Percentiles rank a stretch among this genome's conserved stretches.
Conservation (phyloP, 1,284 basidiomycete genomes). For the Cryptococcus deneoformans region DNA sequence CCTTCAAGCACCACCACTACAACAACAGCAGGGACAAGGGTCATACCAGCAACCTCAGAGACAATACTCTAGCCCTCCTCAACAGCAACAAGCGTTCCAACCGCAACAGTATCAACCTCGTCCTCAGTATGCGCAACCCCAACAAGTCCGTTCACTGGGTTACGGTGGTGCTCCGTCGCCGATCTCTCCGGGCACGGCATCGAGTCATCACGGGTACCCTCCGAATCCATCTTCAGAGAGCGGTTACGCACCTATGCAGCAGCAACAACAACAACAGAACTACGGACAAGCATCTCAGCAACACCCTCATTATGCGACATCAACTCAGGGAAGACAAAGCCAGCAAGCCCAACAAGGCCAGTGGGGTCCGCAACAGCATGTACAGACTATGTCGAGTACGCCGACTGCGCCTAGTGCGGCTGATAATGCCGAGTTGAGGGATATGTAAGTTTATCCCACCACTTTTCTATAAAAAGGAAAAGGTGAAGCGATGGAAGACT, state of each 20-base stretch:
- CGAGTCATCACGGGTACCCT: neutral
- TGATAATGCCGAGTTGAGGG: constrained; percentile 31
- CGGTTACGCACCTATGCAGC: constrained; percentile 3
- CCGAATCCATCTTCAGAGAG: neutral
- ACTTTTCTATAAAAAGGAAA: neutral
- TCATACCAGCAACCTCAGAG: constrained; percentile 1
- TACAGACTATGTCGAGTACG: constrained; percentile 8
- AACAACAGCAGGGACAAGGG: constrained; percentile 9
- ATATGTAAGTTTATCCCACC: constrained; percentile 28
- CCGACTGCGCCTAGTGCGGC: constrained; percentile 13
- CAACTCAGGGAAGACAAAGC: constrained; percentile 5
- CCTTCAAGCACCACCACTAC: constrained; percentile 6
- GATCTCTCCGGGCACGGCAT: neutral
- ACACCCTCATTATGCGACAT: constrained; percentile 7
- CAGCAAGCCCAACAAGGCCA: constrained; percentile 15
- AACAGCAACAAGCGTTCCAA: constrained; percentile 10
- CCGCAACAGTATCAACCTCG: constrained; percentile 13
- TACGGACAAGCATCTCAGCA: constrained; percentile 5
- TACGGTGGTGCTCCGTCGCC: neutral
- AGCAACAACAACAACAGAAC: constrained; percentile 6
- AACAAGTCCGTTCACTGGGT: constrained; percentile 3
- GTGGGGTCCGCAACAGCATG: constrained; percentile 13
- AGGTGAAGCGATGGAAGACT: neutral
- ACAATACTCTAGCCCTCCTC: constrained; percentile 12
- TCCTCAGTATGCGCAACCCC: constrained; percentile 15